Evolutionary conservation across 2,329 filamentous ascomycete species (phyloP).

Genomic region (Phyllachora maydis): DNA sequence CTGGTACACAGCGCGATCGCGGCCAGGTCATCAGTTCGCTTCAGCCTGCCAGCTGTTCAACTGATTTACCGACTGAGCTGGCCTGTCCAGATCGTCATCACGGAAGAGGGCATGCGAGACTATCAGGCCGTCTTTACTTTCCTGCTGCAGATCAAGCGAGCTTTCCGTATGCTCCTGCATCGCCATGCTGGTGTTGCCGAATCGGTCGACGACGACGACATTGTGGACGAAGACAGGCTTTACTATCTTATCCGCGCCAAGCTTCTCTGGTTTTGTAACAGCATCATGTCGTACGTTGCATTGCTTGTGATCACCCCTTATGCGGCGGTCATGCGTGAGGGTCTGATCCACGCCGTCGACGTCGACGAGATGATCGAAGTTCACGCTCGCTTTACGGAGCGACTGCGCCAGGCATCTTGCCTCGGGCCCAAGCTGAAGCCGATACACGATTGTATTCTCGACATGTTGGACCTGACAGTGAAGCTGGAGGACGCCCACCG

Average conservation of each 20-base stretch:
- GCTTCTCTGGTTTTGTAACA: slow-evolving; percentile 60
- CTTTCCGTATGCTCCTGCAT: slow-evolving; percentile 45
- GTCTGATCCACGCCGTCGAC: slow-evolving; percentile 41
- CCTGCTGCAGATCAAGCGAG: slow-evolving; percentile 57
- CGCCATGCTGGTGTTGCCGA: slow-evolving; percentile 18
- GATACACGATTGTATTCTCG: slow-evolving; percentile 53
- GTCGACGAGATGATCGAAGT: slow-evolving; percentile 63
- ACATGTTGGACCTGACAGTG: slow-evolving; percentile 55
- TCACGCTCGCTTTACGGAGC: slow-evolving; percentile 42
- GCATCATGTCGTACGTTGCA: slow-evolving; percentile 55
- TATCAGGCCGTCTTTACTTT: slow-evolving; percentile 61
- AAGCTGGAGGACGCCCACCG: slow-evolving; percentile 41
- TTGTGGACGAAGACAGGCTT: slow-evolving; percentile 20
- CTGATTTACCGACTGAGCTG: slow-evolving; percentile 48
- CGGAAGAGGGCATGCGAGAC: slow-evolving; percentile 34
- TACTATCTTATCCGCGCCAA: slow-evolving; percentile 45
- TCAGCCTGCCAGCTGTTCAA: slow-evolving; percentile 38
- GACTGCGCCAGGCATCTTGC: slow-evolving; percentile 46
- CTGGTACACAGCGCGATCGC: slow-evolving; percentile 16
- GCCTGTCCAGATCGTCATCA: slow-evolving; percentile 53
- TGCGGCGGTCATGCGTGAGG: slow-evolving; percentile 29
- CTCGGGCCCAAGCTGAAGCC: slow-evolving; percentile 47
- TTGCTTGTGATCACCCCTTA: slow-evolving; percentile 48
- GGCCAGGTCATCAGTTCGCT: slow-evolving; percentile 35
- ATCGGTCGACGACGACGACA: slow-evolving; percentile 8